Evolutionary conservation across 805 yeast genomes (phyloP).

Genomic region (Candida multigemmis): DNA sequence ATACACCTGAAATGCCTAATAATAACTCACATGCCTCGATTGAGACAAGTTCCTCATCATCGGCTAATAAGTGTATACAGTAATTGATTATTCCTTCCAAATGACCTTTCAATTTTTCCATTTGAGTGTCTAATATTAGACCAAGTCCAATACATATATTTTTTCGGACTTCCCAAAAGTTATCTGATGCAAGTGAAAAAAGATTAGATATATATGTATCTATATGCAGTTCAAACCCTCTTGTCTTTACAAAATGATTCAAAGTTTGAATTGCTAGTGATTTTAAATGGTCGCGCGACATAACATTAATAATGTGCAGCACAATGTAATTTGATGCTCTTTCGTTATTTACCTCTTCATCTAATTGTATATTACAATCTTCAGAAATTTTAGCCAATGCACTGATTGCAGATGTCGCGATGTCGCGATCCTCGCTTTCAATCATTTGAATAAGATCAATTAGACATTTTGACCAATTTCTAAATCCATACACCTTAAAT

Average conservation of each 20-base stretch:
- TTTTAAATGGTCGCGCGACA: no score
- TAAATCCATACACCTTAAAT: slow-evolving; percentile 58
- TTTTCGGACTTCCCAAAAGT: slow-evolving; percentile 51
- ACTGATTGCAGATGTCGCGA: slow-evolving; percentile 55
- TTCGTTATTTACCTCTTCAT: slow-evolving; percentile 53
- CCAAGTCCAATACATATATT: slow-evolving; percentile 74
- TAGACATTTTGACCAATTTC: slow-evolving; percentile 68
- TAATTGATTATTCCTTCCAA: slow-evolving; percentile 79
- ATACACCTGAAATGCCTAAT: slow-evolving; percentile 62
- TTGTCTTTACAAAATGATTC: slow-evolving; percentile 69
- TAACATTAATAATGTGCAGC: no score
- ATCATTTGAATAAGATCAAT: slow-evolving; percentile 53
- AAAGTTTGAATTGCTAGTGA: slow-evolving; percentile 62
- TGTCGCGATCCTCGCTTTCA: slow-evolving; percentile 5
- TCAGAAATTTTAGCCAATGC: slow-evolving; percentile 87
- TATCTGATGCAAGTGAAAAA: slow-evolving; percentile 61
- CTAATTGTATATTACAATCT: slow-evolving; percentile 63
- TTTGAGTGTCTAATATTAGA: slow-evolving; percentile 61
- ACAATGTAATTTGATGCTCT: slow-evolving; percentile 58
- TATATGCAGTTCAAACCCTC: slow-evolving; percentile 50
- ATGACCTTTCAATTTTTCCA: slow-evolving; percentile 75
- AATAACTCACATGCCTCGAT: slow-evolving; percentile 91
- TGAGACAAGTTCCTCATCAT: slow-evolving; percentile 62
- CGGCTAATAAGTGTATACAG: slow-evolving; percentile 69
- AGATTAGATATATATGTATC: slow-evolving; percentile 59